Evolutionary conservation across 345 rosid genomes (phyloP).

Genomic region (Murraya paniculata): DNA sequence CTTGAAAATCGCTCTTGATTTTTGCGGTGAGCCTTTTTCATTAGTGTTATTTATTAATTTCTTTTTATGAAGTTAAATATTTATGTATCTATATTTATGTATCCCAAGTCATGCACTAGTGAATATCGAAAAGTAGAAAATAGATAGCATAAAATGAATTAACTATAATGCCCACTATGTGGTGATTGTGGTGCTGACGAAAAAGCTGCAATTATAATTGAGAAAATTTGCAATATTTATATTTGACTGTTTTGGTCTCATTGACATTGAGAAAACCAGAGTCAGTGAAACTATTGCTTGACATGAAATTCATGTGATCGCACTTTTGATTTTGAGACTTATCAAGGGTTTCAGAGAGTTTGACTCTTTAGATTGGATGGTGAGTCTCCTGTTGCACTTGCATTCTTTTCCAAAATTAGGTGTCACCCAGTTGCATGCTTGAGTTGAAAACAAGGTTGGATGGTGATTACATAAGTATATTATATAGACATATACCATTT

Average conservation of each 20-base stretch:
- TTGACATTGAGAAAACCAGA: neutral
- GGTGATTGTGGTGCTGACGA: neutral
- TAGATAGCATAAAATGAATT: neutral
- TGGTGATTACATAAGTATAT: neutral
- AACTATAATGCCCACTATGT: neutral
- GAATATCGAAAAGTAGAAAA: neutral
- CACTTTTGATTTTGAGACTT: neutral
- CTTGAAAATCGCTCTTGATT: conserved; percentile 71
- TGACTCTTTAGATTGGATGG: neutral
- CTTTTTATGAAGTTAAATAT: neutral
- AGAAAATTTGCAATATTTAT: too few species aligned
- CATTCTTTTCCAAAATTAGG: neutral
- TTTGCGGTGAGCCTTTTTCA: conserved; percentile 54
- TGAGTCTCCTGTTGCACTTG: conserved; percentile 1
- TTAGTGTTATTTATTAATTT: too few species aligned
- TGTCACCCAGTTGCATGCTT: neutral
- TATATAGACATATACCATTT: neutral
- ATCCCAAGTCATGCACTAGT: neutral
- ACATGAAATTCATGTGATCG: neutral
- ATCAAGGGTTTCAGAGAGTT: neutral
- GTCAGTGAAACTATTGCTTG: neutral
- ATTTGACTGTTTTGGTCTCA: neutral
- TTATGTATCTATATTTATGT: neutral
- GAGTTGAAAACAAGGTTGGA: neutral
- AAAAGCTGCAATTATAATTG: neutral